Base-by-base conservation (phyloP, 108 stramenopile species). In the Seminavis robusta region DNA sequence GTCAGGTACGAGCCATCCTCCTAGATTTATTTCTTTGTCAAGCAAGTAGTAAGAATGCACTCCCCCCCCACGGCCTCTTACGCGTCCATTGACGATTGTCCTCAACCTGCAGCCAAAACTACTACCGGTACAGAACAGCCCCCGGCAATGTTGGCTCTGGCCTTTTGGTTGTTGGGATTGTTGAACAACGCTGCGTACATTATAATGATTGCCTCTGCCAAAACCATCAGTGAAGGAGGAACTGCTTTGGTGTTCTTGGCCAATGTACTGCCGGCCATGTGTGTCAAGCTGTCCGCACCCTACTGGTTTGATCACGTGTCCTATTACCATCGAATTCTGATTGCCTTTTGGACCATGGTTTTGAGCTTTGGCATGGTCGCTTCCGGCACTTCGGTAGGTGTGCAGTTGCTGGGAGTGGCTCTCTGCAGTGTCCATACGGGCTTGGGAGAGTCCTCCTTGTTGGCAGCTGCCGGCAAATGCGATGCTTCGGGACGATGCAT, bases 161-260 rank as follows among this genome's bases (percentile, higher is more conserved):
- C 77, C 19, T 94, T 94, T 55, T 90, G 76, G 74, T 50, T 80
- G 19, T 56, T 89, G 15, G 93, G 93, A 25, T 20, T 94, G 8
- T 33, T 94, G 51, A 94, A 90, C 65, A 94, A 94, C 50, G 39
- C 76, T n/a, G 49, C 61, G 5, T 94, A 75, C 67, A 83, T 88
- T 19, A 76, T 90, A 23, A 94, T 94, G 93, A 69, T 90, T 29
- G 93, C 93, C 11, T 67, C 73, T 32, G 93, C 93, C 46, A 90
- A 90, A 26, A 55, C 38, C 27, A 90, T 94, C 29, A 67, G 63
- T 19, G 79, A 86, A 30, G 89, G 86, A 10, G 87, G 87, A 2
- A 80, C 81, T n/a, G 93, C 78, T 7, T 39, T 90, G 7, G 87
- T 94, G 17, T 94, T 84, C 55, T 39, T 94, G 47, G 70, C 80